These are phyloP conservation scores for Fusarium veterinarium DNA, from an alignment of 2,329 filamentous ascomycete species.

Conservation along the genomic window DNA sequence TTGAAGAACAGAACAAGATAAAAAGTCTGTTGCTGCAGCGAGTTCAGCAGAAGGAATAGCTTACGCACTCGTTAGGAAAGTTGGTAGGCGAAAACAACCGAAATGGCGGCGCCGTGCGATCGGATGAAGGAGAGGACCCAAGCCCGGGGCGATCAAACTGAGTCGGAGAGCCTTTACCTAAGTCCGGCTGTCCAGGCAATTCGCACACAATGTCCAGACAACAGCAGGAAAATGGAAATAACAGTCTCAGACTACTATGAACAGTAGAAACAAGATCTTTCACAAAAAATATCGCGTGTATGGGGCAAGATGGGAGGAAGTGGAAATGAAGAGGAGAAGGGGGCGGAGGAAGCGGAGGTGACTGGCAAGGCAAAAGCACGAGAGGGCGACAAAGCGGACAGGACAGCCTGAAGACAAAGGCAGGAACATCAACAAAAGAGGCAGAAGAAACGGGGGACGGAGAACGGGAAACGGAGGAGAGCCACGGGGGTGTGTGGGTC, in stretches of 20 bases:
- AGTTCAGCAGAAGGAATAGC: background rate
- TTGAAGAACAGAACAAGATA: background rate
- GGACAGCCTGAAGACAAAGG: slow-evolving; percentile 36
- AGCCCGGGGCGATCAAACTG: slow-evolving; percentile 24
- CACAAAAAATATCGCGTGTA: slow-evolving; percentile 10
- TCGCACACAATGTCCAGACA: slow-evolving; percentile 16
- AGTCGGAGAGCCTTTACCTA: slow-evolving; percentile 16
- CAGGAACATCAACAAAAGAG: slow-evolving; percentile 27
- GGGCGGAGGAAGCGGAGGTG: slow-evolving; percentile 24
- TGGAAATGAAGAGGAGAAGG: slow-evolving; percentile 22
- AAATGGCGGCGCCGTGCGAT: slow-evolving; percentile 33
- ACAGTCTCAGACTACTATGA: background rate
- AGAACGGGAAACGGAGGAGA: slow-evolving; percentile 38
- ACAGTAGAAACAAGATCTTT: background rate
- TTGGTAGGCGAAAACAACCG: slow-evolving; percentile 28
- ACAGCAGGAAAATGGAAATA: background rate
- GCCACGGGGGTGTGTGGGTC: slow-evolving; percentile 36
- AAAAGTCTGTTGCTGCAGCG: background rate
- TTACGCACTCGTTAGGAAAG: slow-evolving; percentile 14
- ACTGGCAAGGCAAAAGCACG: slow-evolving; percentile 30
- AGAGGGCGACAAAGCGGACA: slow-evolving; percentile 24
- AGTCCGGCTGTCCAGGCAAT: slow-evolving; percentile 26
- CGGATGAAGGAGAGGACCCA: slow-evolving; percentile 26
- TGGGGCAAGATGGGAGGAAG: slow-evolving; percentile 14
- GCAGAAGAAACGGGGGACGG: slow-evolving; percentile 30